phyloP scores from a whole-genome alignment of 2,329 filamentous ascomycete species.

The Fusarium foetens region DNA sequence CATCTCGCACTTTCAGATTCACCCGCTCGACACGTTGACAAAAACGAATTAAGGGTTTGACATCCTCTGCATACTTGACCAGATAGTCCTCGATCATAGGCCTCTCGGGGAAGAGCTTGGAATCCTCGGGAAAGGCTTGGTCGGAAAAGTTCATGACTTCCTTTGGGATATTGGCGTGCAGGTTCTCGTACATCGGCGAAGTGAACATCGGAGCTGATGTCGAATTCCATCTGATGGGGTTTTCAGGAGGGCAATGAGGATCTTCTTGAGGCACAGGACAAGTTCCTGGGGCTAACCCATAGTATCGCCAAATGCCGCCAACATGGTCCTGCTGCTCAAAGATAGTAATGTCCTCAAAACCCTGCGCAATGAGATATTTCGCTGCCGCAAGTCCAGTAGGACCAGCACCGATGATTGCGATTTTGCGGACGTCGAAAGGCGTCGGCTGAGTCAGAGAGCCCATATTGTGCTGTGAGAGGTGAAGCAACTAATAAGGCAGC shows the following conservation, averaged over 20 bases:
- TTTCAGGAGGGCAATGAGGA: constrained; percentile 69
- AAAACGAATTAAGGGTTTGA: constrained; percentile 75
- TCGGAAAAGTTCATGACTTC: constrained; percentile 84
- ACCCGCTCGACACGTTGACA: constrained; percentile 75
- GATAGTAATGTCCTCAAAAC: constrained; percentile 76
- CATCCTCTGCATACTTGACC: constrained; percentile 73
- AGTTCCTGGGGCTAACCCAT: constrained; percentile 57
- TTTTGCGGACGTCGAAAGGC: constrained; percentile 63
- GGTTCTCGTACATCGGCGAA: constrained; percentile 82
- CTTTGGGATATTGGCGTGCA: constrained; percentile 90
- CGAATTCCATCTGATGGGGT: constrained; percentile 63
- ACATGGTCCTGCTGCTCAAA: constrained; percentile 83
- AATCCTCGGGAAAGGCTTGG: constrained; percentile 68
- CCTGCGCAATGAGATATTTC: constrained; percentile 80
- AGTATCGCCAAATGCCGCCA: constrained; percentile 91
- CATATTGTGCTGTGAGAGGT: constrained; percentile 35
- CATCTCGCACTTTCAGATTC: constrained; percentile 43
- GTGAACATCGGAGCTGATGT: constrained; percentile 69
- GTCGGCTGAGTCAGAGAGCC: constrained; percentile 43
- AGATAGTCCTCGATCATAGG: constrained; percentile 79
- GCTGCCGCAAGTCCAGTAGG: constrained; percentile 81
- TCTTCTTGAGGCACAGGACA: constrained; percentile 75
- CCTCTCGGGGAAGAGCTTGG: constrained; percentile 79
- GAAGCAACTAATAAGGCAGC: neutral
- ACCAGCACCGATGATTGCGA: constrained; percentile 86